Evolutionary conservation across 2,329 filamentous ascomycete species (phyloP).

Genomic region (Scedosporium boydii): DNA sequence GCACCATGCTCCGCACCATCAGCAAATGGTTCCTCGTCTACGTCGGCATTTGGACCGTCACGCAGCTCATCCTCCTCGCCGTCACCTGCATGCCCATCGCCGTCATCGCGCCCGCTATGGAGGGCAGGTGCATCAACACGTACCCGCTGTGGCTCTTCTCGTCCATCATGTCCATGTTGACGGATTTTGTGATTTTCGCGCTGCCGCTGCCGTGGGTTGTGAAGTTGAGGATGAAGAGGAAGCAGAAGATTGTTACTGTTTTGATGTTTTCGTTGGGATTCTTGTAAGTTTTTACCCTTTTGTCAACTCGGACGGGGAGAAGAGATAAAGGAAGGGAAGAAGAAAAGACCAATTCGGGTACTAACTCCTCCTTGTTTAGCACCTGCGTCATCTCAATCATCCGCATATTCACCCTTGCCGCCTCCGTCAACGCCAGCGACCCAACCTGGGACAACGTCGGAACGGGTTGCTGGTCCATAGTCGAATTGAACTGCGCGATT

Average conservation of each 20-base stretch:
- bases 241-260: conserved; percentile 16
- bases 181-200: conserved; percentile 18
- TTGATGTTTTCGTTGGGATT: conserved; percentile 20
- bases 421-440: conserved; percentile 15
- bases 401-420: conserved; percentile 19
- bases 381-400: conserved; percentile 21
- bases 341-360: not conserved
- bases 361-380: conserved; percentile 10
- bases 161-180: conserved; percentile 17
- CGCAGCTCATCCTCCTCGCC: conserved; percentile 15
- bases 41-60: conserved; percentile 16
- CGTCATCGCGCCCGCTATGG: conserved; percentile 15
- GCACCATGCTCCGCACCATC: conserved; percentile 11
- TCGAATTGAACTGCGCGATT: conserved; percentile 21
- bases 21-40: conserved; percentile 17
- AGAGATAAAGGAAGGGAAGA: not conserved
- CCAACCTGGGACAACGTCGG: conserved; percentile 20
- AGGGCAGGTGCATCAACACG: conserved; percentile 17
- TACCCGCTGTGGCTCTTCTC: conserved; percentile 20
- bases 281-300: conserved; percentile 14
- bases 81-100: conserved; percentile 18
- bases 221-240: conserved; percentile 14
- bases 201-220: conserved; percentile 17
- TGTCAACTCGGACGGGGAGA: not conserved
- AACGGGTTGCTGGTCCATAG: conserved; percentile 20